Percentiles rank a stretch among this genome's conserved stretches.
These are phyloP conservation scores for Hordeum marinum DNA, from an alignment of 176 grass and related monocot species.

Conservation along the genomic window DNA sequence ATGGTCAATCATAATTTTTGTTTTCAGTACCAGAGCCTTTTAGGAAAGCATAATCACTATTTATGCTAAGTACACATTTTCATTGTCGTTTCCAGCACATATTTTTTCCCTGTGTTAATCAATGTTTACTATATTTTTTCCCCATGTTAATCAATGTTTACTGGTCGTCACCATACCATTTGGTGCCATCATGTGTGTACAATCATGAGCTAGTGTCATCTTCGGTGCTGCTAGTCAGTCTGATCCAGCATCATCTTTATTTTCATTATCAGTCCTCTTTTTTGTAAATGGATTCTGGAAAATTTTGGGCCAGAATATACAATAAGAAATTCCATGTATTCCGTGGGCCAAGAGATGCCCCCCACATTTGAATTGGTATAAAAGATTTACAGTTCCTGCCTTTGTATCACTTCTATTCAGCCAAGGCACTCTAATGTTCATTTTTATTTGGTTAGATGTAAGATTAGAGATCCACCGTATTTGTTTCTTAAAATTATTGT, in stretches of 20 bases:
- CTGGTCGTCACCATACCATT: background rate
- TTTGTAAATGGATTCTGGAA: background rate
- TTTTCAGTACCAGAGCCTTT: background rate
- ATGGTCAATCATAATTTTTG: background rate
- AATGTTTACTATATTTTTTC: background rate
- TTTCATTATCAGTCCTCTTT: background rate
- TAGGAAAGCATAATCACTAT: background rate
- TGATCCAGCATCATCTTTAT: constrained; percentile 1
- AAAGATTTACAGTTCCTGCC: background rate
- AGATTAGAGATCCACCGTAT: background rate
- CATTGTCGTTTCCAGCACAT: background rate
- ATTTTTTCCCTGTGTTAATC: background rate
- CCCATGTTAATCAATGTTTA: background rate
- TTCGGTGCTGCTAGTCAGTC: background rate
- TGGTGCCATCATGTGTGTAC: background rate
- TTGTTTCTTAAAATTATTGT: constrained; percentile 8
- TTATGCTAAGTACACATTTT: background rate
- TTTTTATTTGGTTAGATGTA: constrained; percentile 21
- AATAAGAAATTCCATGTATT: constrained; percentile 1
- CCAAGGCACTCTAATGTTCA: background rate
- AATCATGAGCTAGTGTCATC: background rate
- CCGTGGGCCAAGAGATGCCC: background rate
- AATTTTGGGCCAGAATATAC: background rate
- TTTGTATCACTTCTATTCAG: background rate
- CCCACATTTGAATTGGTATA: background rate